Evolutionary conservation across 805 yeast genomes (phyloP), one percentile per base, ranked within the genome.

Genomic region (Lachancea sp.): DNA sequence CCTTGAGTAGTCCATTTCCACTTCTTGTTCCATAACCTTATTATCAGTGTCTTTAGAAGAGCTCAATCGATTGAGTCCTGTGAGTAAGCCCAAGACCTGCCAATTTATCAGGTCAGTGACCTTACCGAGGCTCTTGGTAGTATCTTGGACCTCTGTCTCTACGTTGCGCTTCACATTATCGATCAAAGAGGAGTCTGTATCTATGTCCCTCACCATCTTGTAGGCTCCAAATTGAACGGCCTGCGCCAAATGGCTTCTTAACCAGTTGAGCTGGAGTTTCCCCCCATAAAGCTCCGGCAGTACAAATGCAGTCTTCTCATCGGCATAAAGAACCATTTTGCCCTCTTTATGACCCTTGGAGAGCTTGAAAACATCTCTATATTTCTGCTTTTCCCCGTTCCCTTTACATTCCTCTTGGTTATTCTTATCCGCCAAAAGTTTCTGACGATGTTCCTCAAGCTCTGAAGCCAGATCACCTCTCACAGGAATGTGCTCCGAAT

Each of bases 401-500:
- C 36, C 36, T 31, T 52, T 49, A 12, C 51, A 50, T 45, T 56
- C 65, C 8, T 8, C 11, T 17, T 30, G 41, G 17, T 33, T 21
- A 23, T 29, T 34, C 23, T 34, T 39, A 16, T 29, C 35, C 12
- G 40, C 40, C 24, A 30, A 18, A 17, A 29, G 29, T 23, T 37
- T 35, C 17, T 37, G 40, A 18, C 35, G 34, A 24, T 39, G 33
- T 4, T 52, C 52, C 57, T 89, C 97, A 16, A 89, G 52, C 41
- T 73, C 77, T 1, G 67, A 63, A 0, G 92, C 68, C 4, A 79
- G 43, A 1, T 63, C 60, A 1, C 66, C 65, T 8, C 68, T 53
- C 20, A 86, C 61, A 0, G 94, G 94, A 4, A 54, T 52, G 1
- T 77, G 76, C 37, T 74, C 74, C 8, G 72, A 56, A 26, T 69